Evolutionary conservation across 805 yeast species (phyloP), one percentile per base, ranked within the genome.

Genomic region (Lipomyces lipofer): DNA sequence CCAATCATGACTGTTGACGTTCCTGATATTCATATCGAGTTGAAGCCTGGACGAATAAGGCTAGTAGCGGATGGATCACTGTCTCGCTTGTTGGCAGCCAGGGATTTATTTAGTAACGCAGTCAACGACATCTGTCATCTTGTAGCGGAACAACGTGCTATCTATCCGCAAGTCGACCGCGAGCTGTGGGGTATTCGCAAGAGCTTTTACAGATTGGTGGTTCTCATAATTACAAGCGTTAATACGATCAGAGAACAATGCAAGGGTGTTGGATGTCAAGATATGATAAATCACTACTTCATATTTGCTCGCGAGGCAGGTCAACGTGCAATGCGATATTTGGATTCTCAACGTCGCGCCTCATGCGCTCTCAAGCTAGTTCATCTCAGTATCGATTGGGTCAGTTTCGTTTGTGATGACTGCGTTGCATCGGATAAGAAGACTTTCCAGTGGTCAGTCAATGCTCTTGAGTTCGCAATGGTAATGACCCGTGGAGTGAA

Each of bases 401-500:
- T 94, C 15, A 81, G 89, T 52, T 92, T 90, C 66, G 82, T 94
- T 25, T 89, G 92, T 56, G 97, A 94, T 69, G 97, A 92, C 66
- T 94, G 99, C 73, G 83, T 84, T 13, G 96, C 97, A 0, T 85
- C 95, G 0, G 97, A 92, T 62, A 80, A 86, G 51, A 86, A 84
- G 64, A 92, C 98, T 0, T 94, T 94, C 67, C 77, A 95, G 64
- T 94, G 97, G 97, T 89, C 97, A 70, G 98, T 94, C 22, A 78
- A 88, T 12, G 98, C 99, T 0, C 76, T 94, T 63, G 99, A 94
- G 66, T 92, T 89, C 76, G 95, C 96, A 0, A 89, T 90, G 96
- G 89, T 86, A 62, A 84, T 92, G 81, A 90, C 97, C 0, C 78
- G 85, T 48, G 97, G 97, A 1, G 86, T 86, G 67, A 91, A 92